Evolutionary conservation across 345 rosid genomes (phyloP).

Genomic region (Salix arbutifolia): DNA sequence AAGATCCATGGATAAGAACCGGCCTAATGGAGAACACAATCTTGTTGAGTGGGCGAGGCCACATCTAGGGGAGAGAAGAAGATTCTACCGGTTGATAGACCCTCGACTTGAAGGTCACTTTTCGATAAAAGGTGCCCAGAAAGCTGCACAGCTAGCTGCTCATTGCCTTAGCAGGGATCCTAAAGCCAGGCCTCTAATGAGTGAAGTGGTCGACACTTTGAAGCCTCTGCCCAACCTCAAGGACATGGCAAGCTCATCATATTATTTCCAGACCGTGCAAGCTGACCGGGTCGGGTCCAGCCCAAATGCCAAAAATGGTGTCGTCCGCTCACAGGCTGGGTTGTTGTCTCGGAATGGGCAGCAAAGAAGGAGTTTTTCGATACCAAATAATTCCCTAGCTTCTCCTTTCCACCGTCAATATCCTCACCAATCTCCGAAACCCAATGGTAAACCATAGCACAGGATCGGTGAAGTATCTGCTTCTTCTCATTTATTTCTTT

Average conservation of each 20-base stretch:
- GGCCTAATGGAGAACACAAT: slow-evolving; percentile 71
- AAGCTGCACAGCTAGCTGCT: slow-evolving; percentile 72
- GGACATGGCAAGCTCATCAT: slow-evolving; percentile 83
- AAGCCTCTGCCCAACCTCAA: slow-evolving; percentile 69
- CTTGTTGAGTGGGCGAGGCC: slow-evolving; percentile 92
- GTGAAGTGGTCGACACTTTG: slow-evolving; percentile 62
- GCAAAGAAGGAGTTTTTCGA: slow-evolving; percentile 58
- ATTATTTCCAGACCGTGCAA: slow-evolving; percentile 70
- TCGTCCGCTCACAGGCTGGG: slow-evolving; percentile 38
- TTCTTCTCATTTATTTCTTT: slow-evolving; percentile 12
- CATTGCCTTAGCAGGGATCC: slow-evolving; percentile 81
- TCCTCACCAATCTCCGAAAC: slow-evolving; percentile 64
- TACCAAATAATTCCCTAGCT: slow-evolving; percentile 65
- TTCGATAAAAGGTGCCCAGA: slow-evolving; percentile 77
- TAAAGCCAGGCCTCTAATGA: slow-evolving; percentile 77
- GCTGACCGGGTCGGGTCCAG: slow-evolving; percentile 37
- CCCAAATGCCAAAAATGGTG: slow-evolving; percentile 34
- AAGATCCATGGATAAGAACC: slow-evolving; percentile 95
- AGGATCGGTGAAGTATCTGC: slow-evolving; percentile 19
- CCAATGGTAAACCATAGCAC: slow-evolving; percentile 44
- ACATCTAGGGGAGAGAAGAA: slow-evolving; percentile 73
- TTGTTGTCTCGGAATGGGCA: slow-evolving; percentile 54
- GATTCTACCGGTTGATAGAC: slow-evolving; percentile 69
- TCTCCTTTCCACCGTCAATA: slow-evolving; percentile 62
- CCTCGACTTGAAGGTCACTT: slow-evolving; percentile 85